These are phyloP conservation scores for Aspergillus brasiliensis DNA, from an alignment of 2,329 filamentous ascomycete species.

Conservation along the genomic window DNA sequence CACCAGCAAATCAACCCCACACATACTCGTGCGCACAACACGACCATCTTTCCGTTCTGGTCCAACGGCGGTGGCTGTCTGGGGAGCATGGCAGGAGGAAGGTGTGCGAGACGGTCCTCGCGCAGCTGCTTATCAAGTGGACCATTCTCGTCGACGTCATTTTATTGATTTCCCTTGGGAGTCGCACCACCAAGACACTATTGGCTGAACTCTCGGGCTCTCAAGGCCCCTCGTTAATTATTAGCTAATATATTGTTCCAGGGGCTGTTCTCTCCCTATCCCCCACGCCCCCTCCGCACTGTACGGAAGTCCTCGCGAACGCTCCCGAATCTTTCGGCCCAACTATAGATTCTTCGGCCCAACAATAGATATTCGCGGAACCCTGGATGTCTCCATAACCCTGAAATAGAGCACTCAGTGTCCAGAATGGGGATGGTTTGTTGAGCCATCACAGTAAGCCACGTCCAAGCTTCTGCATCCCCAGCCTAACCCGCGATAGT, in stretches of 20 bases:
- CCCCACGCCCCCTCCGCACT: too few relatives aligned
- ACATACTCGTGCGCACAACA: constrained; percentile 18
- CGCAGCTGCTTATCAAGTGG: constrained; percentile 10
- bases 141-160: constrained; percentile 21
- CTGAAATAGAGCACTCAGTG: neutral
- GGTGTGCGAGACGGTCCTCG: constrained; percentile 8
- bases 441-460: neutral
- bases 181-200: constrained; percentile 2
- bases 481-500: neutral
- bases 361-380: neutral
- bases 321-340: neutral
- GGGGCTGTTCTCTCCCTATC: neutral
- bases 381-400: neutral
- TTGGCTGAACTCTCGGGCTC: neutral
- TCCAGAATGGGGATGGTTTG: neutral
- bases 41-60: constrained; percentile 10
- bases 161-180: constrained; percentile 19
- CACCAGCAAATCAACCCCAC: constrained; percentile 10
- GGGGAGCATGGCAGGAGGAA: constrained; percentile 7
- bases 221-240: neutral
- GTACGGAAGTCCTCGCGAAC: too few relatives aligned
- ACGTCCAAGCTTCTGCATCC: neutral
- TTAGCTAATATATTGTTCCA: constrained; percentile 4
- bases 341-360: neutral
- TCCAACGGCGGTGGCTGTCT: constrained; percentile 10